A percentile compares a stretch with the other conserved stretches of the same genome.
These are phyloP conservation scores for Rhodotorula mucilaginosa DNA, from an alignment of 1,284 basidiomycete genomes.

Conservation along the genomic window DNA sequence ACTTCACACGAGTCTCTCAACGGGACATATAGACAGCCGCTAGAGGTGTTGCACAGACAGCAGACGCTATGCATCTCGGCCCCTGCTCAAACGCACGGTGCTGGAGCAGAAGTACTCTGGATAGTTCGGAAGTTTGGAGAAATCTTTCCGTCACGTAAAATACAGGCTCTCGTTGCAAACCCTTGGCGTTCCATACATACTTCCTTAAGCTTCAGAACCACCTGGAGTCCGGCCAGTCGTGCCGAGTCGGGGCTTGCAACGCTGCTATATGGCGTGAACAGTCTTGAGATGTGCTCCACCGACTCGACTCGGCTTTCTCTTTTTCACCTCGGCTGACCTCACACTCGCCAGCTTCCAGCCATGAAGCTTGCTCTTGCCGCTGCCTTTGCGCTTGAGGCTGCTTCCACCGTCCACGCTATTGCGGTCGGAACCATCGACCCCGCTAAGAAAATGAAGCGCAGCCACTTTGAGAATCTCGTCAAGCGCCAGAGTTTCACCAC, in stretches of 20 bases:
- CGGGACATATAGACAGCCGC: too few relatives aligned
- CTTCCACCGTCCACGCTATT: slow-evolving; percentile 5
- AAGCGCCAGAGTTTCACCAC: slow-evolving; percentile 31
- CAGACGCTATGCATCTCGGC: too few relatives aligned
- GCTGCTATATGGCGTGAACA: background rate
- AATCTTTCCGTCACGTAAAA: too few relatives aligned
- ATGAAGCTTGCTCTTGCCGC: slow-evolving; percentile 27
- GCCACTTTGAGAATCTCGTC: slow-evolving; percentile 1
- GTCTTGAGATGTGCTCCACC: background rate
- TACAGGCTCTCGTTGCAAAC: too few relatives aligned
- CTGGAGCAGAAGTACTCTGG: too few relatives aligned
- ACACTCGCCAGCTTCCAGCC: background rate
- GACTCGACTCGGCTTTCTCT: background rate
- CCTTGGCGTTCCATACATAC: too few relatives aligned
- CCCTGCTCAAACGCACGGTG: too few relatives aligned
- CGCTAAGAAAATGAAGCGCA: slow-evolving; percentile 5
- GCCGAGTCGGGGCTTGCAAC: background rate
- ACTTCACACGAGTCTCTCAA: too few relatives aligned
- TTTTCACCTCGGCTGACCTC: background rate
- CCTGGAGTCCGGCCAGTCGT: background rate
- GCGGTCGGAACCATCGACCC: slow-evolving; percentile 1
- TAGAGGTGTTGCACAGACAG: too few relatives aligned
- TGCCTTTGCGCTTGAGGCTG: slow-evolving; percentile 14
- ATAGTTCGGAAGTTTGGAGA: too few relatives aligned
- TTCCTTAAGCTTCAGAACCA: background rate